A percentile compares a stretch with the other conserved stretches of the same genome.
These are phyloP conservation scores for Botryotinia globosa DNA, from an alignment of 2,329 filamentous ascomycete genomes.

Conservation along the genomic window DNA sequence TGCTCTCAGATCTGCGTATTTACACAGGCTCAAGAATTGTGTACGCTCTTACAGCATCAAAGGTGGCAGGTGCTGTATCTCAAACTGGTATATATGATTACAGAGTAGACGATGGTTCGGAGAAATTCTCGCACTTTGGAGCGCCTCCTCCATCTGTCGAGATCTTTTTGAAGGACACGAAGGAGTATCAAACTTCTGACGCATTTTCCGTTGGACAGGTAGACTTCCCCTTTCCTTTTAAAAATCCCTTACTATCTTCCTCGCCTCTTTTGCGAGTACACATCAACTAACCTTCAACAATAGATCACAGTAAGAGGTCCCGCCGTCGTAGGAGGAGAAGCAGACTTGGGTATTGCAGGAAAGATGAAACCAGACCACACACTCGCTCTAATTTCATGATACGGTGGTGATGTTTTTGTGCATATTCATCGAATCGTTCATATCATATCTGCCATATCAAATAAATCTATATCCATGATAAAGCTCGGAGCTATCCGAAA, in stretches of 20 bases:
- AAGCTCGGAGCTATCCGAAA: slow-evolving; percentile 2
- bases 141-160: slow-evolving; percentile 77
- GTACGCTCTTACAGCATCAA: slow-evolving; percentile 78
- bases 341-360: slow-evolving; percentile 60
- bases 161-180: slow-evolving; percentile 66
- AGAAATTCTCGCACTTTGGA: slow-evolving; percentile 68
- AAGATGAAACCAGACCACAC: slow-evolving; percentile 71
- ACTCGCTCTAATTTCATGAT: slow-evolving; percentile 46
- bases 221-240: slow-evolving; percentile 36
- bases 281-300: not conserved
- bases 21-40: slow-evolving; percentile 77
- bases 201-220: slow-evolving; percentile 62
- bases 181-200: slow-evolving; percentile 60
- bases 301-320: slow-evolving; percentile 72
- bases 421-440: not conserved
- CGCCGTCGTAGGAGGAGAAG: slow-evolving; percentile 66
- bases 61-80: slow-evolving; percentile 83
- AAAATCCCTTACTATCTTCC: not conserved
- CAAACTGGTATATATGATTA: slow-evolving; percentile 92
- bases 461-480: slow-evolving; percentile 1
- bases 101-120: slow-evolving; percentile 48
- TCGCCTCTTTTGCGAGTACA: slow-evolving; percentile 19
- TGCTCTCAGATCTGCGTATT: slow-evolving; percentile 77
- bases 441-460: slow-evolving; percentile 7
- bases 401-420: not conserved